Percentiles rank a stretch among this genome's conserved stretches.
Evolutionary conservation across 371 early-diverging fungal species (phyloP).

Genomic region (Syncephalastrum sp.): DNA sequence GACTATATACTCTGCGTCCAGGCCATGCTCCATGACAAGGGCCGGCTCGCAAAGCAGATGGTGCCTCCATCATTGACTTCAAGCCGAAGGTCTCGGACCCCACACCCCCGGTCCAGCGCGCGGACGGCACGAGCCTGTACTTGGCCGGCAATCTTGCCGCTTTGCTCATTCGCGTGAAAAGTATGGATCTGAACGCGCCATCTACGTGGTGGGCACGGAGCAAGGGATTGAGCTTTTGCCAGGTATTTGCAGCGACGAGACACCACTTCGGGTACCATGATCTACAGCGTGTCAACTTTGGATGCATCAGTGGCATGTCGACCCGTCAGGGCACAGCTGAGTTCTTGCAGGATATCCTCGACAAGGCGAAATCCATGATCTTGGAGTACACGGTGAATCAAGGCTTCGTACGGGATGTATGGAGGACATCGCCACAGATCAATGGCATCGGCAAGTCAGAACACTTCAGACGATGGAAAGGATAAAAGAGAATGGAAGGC

Average conservation of each 20-base stretch:
- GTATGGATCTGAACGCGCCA: too few relatives aligned
- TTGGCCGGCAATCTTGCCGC: conserved; percentile 95
- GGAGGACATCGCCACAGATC: too few relatives aligned
- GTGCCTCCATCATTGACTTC: conserved; percentile 78
- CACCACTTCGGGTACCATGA: conserved; percentile 37
- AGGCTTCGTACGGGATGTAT: too few relatives aligned
- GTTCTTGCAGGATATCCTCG: conserved; percentile 97
- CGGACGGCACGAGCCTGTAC: conserved; percentile 95
- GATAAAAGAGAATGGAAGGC: too few relatives aligned
- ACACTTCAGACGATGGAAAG: too few relatives aligned
- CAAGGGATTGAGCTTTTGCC: too few relatives aligned
- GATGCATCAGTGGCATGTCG: conserved; percentile 94
- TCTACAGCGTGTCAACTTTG: conserved; percentile 88
- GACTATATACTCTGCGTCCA: conserved; percentile 76
- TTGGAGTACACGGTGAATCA: conserved; percentile 21
- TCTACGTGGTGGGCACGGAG: too few relatives aligned
- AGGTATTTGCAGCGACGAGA: too few relatives aligned
- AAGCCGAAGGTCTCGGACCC: conserved; percentile 73
- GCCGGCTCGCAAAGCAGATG: conserved; percentile 37
- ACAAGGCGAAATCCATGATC: conserved; percentile 67
- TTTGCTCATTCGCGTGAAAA: conserved; percentile 77
- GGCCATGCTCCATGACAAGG: conserved; percentile 47
- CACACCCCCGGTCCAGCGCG: conserved; percentile 77
- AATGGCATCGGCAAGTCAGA: too few relatives aligned
- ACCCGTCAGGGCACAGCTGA: conserved; percentile 95